Evolutionary conservation across 805 yeast genomes (phyloP).

Genomic region (Hanseniaspora pseudoguilliermondii): DNA sequence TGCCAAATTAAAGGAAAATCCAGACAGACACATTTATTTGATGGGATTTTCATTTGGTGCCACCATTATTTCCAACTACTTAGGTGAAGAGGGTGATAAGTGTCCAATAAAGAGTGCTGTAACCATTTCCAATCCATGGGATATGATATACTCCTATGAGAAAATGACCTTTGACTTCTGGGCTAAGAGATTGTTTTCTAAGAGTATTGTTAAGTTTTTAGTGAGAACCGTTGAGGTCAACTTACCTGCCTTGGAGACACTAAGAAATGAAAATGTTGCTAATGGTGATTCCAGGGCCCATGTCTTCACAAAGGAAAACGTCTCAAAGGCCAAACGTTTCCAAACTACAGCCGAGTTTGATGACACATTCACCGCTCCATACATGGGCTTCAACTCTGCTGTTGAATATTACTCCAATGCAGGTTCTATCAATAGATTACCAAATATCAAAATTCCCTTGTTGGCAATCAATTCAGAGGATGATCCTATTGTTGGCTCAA

Average conservation of each 20-base stretch:
- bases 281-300: constrained; percentile 16
- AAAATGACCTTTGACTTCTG: constrained; percentile 31
- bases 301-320: constrained; percentile 25
- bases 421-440: constrained; percentile 45
- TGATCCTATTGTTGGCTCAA: constrained; percentile 51
- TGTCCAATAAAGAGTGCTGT: constrained; percentile 45
- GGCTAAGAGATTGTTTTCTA: constrained; percentile 33
- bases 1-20: constrained; percentile 38
- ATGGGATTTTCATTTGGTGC: constrained; percentile 69
- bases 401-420: constrained; percentile 53
- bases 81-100: constrained; percentile 52
- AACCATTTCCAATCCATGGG: constrained; percentile 62
- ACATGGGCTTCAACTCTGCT: constrained; percentile 52
- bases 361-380: constrained; percentile 43
- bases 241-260: constrained; percentile 25
- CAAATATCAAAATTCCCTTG: constrained; percentile 48
- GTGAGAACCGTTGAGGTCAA: constrained; percentile 36
- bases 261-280: constrained; percentile 17
- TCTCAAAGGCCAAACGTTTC: constrained; percentile 29
- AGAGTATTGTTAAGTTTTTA: constrained; percentile 32
- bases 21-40: constrained; percentile 49
- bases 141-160: constrained; percentile 42
- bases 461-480: constrained; percentile 49
- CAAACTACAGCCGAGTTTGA: constrained; percentile 46
- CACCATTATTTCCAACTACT: constrained; percentile 48